Evolutionary conservation across 495 filamentous ascomycete genomes (phyloP), one percentile per base, ranked within the genome.

Genomic region (Friedmanniomyces simplex): DNA sequence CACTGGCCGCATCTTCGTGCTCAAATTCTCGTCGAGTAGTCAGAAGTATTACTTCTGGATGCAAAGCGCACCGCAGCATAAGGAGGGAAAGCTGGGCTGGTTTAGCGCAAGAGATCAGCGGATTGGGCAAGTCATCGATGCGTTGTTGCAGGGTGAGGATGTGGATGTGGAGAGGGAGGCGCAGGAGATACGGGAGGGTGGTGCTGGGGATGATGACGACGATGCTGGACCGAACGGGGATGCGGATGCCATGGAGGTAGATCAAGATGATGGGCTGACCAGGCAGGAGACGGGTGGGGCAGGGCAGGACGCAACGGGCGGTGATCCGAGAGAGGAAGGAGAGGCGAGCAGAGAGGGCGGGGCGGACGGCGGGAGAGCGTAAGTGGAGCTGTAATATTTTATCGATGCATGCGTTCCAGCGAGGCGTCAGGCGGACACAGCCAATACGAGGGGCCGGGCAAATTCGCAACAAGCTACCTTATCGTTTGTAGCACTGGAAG

Each of bases 301-400:
- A 58, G 90, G 89, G 32, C 74, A 86, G 14, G 90, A 79, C 71
- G 88, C 89, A 46, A 93, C 90, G 0, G 91, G 90, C 12, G 90
- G 89, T 36, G 89, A 96, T 71, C 75, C 95, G 54, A 78, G 91
- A 66, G 84, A 93, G 66, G 93, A 97, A 67, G 94, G 94, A 55
- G 82, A 87, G 70, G 82, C 82, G 58, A 81, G 89, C 26, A 77
- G 93, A 70, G 89, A 95, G 66, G 93, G 91, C 52, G 94, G 94
- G 66, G 90, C 88, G 55, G 91, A 96, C 72, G 93, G 94, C 60
- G 94, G 87, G 73, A 80, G 91, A 95, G 91, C 91, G 93, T 98
- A 97, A 93, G 93, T 97, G 52, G 18, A 11, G 50, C 10, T 20
- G 30, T 34, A 20, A 51, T 42, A 22, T 42, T 57, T 48, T 26